Conservation (phyloP, 805 yeast species). For the Ascoidea tarda region DNA sequence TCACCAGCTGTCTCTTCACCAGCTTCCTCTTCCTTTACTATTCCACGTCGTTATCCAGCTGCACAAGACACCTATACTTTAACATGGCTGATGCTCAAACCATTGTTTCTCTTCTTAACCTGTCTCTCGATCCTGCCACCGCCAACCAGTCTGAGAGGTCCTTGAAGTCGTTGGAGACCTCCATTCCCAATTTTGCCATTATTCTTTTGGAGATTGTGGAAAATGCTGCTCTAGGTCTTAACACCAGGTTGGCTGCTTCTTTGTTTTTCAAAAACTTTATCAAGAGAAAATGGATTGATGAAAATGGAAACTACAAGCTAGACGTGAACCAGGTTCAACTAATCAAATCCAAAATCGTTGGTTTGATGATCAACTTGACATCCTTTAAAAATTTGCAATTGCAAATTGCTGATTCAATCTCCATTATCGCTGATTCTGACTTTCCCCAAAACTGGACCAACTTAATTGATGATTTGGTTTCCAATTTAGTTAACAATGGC, state of each 20-base stretch:
- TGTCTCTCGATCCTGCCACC: slow-evolving; percentile 48
- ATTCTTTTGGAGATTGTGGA: slow-evolving; percentile 69
- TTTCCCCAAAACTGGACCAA: slow-evolving; percentile 86
- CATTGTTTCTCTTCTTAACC: slow-evolving; percentile 40
- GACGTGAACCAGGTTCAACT: slow-evolving; percentile 44
- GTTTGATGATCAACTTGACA: slow-evolving; percentile 61
- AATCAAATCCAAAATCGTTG: slow-evolving; percentile 65
- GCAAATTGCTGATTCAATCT: slow-evolving; percentile 92
- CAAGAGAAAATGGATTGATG: slow-evolving; percentile 80
- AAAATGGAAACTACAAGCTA: slow-evolving; percentile 66
- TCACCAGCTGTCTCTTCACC: no score
- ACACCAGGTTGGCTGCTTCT: slow-evolving; percentile 77
- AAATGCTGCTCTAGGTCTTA: slow-evolving; percentile 30
- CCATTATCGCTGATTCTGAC: slow-evolving; percentile 89
- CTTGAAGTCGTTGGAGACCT: slow-evolving; percentile 44
- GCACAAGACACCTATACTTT: no score
- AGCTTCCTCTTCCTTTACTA: no score
- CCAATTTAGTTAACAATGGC: slow-evolving; percentile 34
- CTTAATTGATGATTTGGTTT: slow-evolving; percentile 59
- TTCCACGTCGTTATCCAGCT: no score
- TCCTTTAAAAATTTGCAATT: slow-evolving; percentile 62
- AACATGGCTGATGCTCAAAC: slow-evolving; percentile 14
- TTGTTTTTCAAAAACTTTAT: slow-evolving; percentile 81
- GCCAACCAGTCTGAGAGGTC: slow-evolving; percentile 57
- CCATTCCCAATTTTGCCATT: slow-evolving; percentile 59